phyloP scores from a whole-genome alignment of 352 stramenopile species.

The Phytophthora citrophthora region DNA sequence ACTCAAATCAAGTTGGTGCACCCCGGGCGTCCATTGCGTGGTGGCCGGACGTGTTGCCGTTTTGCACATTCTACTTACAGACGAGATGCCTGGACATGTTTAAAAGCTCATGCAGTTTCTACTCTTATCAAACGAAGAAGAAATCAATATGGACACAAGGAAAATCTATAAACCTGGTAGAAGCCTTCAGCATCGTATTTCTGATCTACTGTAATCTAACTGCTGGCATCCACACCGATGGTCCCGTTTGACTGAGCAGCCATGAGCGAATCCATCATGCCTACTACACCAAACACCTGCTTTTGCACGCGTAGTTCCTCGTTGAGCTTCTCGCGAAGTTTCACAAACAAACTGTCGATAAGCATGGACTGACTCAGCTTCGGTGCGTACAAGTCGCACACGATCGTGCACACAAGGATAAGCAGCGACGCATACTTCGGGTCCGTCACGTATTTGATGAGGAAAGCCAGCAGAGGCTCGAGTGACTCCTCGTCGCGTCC shows the following conservation, averaged over 20 bases:
- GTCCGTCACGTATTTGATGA: slow-evolving; percentile 95
- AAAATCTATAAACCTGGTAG: slow-evolving; percentile 35
- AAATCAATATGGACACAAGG: slow-evolving; percentile 14
- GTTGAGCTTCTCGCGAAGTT: slow-evolving; percentile 88
- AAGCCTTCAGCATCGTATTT: slow-evolving; percentile 35
- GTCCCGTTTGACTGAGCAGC: slow-evolving; percentile 80
- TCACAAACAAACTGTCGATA: slow-evolving; percentile 95
- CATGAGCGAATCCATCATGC: slow-evolving; percentile 92
- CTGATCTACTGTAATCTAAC: slow-evolving; percentile 35
- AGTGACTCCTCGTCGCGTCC: slow-evolving; percentile 95
- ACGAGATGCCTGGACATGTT: too few species aligned
- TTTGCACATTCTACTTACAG: slow-evolving; percentile 21
- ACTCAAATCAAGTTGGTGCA: slow-evolving; percentile 28
- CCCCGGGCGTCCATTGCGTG: slow-evolving; percentile 1
- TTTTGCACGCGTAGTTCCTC: slow-evolving; percentile 89
- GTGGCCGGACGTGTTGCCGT: slow-evolving; percentile 21
- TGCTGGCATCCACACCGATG: slow-evolving; percentile 34
- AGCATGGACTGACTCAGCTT: slow-evolving; percentile 92
- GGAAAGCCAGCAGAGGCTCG: slow-evolving; percentile 95
- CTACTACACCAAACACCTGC: slow-evolving; percentile 85
- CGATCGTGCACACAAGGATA: slow-evolving; percentile 91
- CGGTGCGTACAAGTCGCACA: slow-evolving; percentile 94
- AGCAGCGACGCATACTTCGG: slow-evolving; percentile 94
- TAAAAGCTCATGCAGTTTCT: too few species aligned
- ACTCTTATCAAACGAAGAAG: neutral